Conservation (phyloP, 306 rosid genomes). For the Carpinus fangiana region DNA sequence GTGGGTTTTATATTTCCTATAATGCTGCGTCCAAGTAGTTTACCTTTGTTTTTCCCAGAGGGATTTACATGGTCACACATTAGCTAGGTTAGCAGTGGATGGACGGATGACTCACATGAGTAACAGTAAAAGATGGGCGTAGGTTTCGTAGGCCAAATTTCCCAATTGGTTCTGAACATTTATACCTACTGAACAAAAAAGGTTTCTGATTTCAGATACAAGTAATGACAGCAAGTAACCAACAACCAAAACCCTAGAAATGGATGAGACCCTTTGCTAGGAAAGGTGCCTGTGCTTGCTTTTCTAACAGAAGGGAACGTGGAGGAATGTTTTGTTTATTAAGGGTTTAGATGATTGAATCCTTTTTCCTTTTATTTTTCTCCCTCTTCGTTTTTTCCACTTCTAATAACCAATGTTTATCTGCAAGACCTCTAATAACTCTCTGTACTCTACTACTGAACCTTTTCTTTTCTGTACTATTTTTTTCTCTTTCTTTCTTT, state of each 20-base stretch:
- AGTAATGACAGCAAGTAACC: background rate
- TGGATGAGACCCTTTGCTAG: constrained; percentile 18
- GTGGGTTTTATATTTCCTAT: background rate
- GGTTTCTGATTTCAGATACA: background rate
- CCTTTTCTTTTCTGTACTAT: background rate
- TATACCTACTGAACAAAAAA: background rate
- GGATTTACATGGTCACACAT: background rate
- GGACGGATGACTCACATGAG: constrained; percentile 21
- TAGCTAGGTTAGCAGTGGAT: constrained; percentile 6
- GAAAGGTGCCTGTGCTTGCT: constrained; percentile 3
- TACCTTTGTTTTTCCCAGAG: background rate
- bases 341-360: background rate
- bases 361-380: background rate
- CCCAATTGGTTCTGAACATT: background rate
- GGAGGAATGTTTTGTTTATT: background rate
- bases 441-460: background rate
- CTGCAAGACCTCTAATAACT: background rate
- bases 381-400: background rate
- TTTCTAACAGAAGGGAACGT: background rate
- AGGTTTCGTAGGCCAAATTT: constrained; percentile 9
- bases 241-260: constrained; percentile 14
- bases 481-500: background rate
- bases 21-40: background rate
- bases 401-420: background rate
- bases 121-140: constrained; percentile 12